Evolutionary conservation across 1,139 yeast species (phyloP).

Genomic region (Arxiozyma slooffiae): DNA sequence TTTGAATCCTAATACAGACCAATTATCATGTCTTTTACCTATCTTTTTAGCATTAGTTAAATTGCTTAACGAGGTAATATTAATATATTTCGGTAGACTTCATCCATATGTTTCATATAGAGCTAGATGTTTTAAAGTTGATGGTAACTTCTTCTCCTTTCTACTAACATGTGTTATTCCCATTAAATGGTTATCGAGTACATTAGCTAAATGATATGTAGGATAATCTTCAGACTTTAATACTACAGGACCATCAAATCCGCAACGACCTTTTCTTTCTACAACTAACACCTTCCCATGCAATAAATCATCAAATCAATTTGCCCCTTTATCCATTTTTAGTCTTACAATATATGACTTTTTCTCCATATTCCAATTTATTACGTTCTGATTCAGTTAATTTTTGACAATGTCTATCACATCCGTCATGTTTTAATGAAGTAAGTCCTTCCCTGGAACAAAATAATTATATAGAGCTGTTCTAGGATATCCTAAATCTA

Average conservation of each 20-base stretch:
- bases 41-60: constrained; percentile 70
- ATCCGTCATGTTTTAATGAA: constrained; percentile 63
- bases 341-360: constrained; percentile 44
- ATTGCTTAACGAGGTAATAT: constrained; percentile 79
- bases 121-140: constrained; percentile 91
- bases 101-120: constrained; percentile 80
- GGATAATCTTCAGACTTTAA: constrained; percentile 89
- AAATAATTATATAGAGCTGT: constrained; percentile 83
- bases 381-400: constrained; percentile 37
- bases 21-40: constrained; percentile 78
- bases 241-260: constrained; percentile 84
- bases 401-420: constrained; percentile 69
- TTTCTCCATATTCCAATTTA: constrained; percentile 27
- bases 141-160: constrained; percentile 95
- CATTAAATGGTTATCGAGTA: constrained; percentile 91
- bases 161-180: constrained; percentile 84
- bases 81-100: constrained; percentile 73
- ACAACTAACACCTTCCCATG: constrained; percentile 72
- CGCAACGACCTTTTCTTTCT: constrained; percentile 48
- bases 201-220: constrained; percentile 93
- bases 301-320: constrained; percentile 56
- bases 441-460: constrained; percentile 76
- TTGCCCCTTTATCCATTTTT: constrained; percentile 62
- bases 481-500: constrained; percentile 85
- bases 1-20: constrained; percentile 52